phyloP scores from a whole-genome alignment of 306 rosid species.

The Prunus padus region DNA sequence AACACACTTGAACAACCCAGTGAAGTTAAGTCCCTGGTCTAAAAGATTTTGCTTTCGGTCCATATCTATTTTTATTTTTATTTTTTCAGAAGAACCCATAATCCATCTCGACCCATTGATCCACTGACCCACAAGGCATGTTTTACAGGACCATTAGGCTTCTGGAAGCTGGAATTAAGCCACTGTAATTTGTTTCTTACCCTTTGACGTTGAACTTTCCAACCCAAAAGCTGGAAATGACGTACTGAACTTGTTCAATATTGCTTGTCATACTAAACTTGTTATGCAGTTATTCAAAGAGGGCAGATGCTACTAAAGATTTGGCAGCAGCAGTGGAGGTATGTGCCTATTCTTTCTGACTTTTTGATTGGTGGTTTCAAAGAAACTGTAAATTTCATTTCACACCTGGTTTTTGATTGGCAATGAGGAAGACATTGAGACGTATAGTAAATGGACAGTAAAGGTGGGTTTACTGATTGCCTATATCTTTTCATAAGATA shows the following conservation, averaged over 20 bases:
- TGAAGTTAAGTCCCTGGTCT: too few species aligned
- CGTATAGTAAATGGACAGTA: conserved; percentile 87
- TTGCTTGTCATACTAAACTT: conserved; percentile 18
- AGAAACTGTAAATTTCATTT: conserved; percentile 6
- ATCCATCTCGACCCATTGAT: too few species aligned
- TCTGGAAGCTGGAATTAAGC: conserved; percentile 93
- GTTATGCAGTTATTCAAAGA: conserved; percentile 54
- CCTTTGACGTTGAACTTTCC: not conserved
- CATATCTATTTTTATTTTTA: not conserved
- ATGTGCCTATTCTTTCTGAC: conserved; percentile 11
- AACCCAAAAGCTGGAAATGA: not conserved
- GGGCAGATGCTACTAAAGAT: conserved; percentile 77
- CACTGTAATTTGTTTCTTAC: conserved; percentile 49
- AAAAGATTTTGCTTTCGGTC: not conserved
- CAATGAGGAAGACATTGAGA: conserved; percentile 87
- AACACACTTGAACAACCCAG: too few species aligned
- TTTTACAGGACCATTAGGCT: conserved; percentile 89
- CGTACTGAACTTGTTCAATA: conserved; percentile 1
- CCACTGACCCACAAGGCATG: conserved; percentile 53
- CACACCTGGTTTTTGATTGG: conserved; percentile 37
- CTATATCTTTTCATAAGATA: not conserved
- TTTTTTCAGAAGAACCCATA: too few species aligned
- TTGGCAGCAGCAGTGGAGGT: conserved; percentile 77
- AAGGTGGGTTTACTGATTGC: conserved; percentile 51
- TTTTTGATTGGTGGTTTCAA: not conserved